Conservation (phyloP, 768 basidiomycete genomes). For the Cystobasidium tubakii region DNA sequence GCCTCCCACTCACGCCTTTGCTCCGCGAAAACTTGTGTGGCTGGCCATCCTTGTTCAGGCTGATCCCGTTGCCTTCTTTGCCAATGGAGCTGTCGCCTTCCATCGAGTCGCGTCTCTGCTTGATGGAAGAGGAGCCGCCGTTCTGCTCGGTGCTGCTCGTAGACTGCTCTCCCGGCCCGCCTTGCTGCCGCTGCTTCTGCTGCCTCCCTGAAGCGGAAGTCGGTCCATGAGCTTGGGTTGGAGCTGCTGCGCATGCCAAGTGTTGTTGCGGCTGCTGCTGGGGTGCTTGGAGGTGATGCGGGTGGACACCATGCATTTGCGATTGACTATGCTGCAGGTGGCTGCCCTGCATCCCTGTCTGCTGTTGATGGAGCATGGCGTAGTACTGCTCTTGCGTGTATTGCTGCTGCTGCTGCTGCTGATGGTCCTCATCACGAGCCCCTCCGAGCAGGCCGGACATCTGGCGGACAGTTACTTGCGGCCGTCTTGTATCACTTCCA, state of each 20-base stretch:
- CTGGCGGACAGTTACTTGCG: too few relatives aligned
- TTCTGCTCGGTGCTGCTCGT: not conserved
- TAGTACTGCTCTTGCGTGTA: slow-evolving; percentile 5
- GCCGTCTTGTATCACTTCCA: too few relatives aligned
- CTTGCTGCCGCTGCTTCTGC: not conserved
- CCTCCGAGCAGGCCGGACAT: not conserved
- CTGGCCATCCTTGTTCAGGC: not conserved
- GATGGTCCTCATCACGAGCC: not conserved
- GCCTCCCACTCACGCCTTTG: slow-evolving; percentile 34
- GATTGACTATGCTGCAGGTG: not conserved
- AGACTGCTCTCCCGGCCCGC: not conserved
- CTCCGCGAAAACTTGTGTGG: slow-evolving; percentile 31
- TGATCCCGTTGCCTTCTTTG: not conserved
- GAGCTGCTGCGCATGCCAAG: not conserved
- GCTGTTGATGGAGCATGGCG: slow-evolving; percentile 8
- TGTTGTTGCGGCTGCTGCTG: not conserved
- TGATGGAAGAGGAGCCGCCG: not conserved
- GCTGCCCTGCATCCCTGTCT: not conserved
- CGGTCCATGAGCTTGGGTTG: not conserved
- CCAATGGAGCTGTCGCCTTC: not conserved
- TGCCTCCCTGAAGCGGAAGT: slow-evolving; percentile 11
- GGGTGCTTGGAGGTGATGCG: not conserved
- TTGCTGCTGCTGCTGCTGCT: not conserved
- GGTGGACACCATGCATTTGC: not conserved
- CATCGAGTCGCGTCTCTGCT: not conserved